A percentile compares a stretch with the other conserved stretches of the same genome.
phyloP scores from a whole-genome alignment of 805 yeast species.

The Peterozyma toletana region DNA sequence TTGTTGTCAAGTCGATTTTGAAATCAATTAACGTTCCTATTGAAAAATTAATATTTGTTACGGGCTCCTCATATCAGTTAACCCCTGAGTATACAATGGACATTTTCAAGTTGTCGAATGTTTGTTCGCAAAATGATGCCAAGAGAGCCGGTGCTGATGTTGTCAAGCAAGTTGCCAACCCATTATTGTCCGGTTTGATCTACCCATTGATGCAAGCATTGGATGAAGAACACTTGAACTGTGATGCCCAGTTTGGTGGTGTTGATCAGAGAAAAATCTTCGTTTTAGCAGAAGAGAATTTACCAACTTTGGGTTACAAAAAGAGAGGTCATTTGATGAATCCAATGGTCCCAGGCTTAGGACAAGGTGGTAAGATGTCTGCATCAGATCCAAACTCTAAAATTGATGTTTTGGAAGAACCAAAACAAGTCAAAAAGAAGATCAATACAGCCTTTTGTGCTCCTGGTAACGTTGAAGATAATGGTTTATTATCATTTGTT shows the following conservation, averaged over 20 bases:
- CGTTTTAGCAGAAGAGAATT: constrained; percentile 92
- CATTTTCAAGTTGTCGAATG: constrained; percentile 75
- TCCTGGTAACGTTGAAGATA: constrained; percentile 87
- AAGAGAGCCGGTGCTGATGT: constrained; percentile 99
- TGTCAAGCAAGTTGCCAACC: constrained; percentile 94
- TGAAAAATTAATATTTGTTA: constrained; percentile 75
- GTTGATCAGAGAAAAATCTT: constrained; percentile 98
- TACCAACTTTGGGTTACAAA: constrained; percentile 82
- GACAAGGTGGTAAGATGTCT: constrained; percentile 98
- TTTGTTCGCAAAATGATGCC: constrained; percentile 90
- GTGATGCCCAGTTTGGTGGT: constrained; percentile 97
- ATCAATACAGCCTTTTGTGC: constrained; percentile 90
- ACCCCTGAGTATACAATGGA: constrained; percentile 79
- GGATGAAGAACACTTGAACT: constrained; percentile 84
- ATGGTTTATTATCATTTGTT: constrained; percentile 82
- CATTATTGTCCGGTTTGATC: constrained; percentile 85
- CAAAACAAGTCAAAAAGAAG: constrained; percentile 84
- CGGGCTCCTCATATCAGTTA: constrained; percentile 88
- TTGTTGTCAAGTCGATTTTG: constrained; percentile 76
- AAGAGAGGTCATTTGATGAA: constrained; percentile 99
- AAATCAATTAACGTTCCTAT: constrained; percentile 85
- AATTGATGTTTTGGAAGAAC: constrained; percentile 87
- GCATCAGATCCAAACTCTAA: constrained; percentile 98
- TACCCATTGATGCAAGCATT: constrained; percentile 99
- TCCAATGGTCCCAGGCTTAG: constrained; percentile 96